Evolutionary conservation across 805 yeast species (phyloP).

Genomic region (Schizosaccharomyces octosporus): DNA sequence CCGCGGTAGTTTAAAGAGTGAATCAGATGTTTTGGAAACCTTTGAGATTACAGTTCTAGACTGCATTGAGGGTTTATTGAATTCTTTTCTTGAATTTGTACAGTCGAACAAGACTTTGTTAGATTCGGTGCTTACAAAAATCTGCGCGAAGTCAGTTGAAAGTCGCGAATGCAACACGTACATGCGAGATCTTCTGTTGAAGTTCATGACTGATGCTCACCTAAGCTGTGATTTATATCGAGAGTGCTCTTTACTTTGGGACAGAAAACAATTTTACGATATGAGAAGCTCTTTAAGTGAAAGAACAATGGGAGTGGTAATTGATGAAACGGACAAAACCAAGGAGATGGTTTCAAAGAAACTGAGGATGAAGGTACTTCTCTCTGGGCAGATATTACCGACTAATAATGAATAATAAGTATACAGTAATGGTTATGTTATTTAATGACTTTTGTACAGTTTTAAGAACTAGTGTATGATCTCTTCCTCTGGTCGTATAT

Average conservation of each 20-base stretch:
- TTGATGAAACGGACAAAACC: background rate
- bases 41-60: background rate
- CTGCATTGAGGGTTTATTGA: background rate
- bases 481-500: too few relatives aligned
- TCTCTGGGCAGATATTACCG: background rate
- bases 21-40: background rate
- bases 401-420: too few relatives aligned
- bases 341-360: background rate
- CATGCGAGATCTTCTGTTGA: background rate
- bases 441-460: too few relatives aligned
- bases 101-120: background rate
- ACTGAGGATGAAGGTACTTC: background rate
- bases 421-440: too few relatives aligned
- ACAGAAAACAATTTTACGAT: background rate
- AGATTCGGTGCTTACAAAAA: background rate
- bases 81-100: background rate
- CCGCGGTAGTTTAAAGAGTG: background rate
- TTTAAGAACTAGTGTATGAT: too few relatives aligned
- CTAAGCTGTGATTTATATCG: background rate
- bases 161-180: background rate
- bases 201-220: background rate
- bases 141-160: background rate
- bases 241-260: background rate
- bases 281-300: background rate
- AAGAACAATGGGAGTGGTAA: background rate